Base-by-base conservation (phyloP, 2,329 filamentous ascomycete genomes). In the Akanthomyces uredinophilus region DNA sequence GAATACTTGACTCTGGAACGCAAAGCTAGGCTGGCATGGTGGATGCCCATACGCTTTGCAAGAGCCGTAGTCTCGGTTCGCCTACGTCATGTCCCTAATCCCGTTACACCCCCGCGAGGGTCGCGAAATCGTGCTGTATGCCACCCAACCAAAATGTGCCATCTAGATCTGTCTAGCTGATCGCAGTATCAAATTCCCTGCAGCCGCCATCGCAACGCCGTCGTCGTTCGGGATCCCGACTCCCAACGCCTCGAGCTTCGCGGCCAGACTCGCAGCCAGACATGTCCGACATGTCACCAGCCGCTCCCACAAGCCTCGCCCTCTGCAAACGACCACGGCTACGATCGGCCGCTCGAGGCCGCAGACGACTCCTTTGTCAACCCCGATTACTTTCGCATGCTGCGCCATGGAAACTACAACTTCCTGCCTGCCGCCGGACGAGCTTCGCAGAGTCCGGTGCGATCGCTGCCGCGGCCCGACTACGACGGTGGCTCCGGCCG, bases 381-480 rank as follows among this genome's bases (percentile, higher is more conserved):
- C 70, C 93, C 93, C 2, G 87, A 92, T 57, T 99, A 99, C 79
- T 99, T 99, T 75, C 91, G 91, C 70, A 93, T 98, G 89, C 87
- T 99, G 46, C 89, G 87, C 75, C 74, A 81, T 69, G 74, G 78
- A 73, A 71, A 78, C 66, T 60, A 71, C 74, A 79, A 74, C 74
- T 54, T 50, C n/a, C 22, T 61, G n/a, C 81, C 75, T 71, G 79
- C 69, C 64, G 74, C 71, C 66, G 77, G 74, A 69, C 79, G 72
- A 66, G 72, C 75, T 18, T 79, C 82, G 0, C 75, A 81, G 13
- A 85, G 80, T 64, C 83, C 83, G 1, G 78, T 87, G 54, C 79
- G 83, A 49, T 78, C 84, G 56, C 73, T 83, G 1, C 79, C 82
- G 49, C 78, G 79, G 53, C 80, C 81, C 4, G 74, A 77, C 13